Base-by-base conservation (phyloP, 495 filamentous ascomycete genomes). In the Neurospora sp. region DNA sequence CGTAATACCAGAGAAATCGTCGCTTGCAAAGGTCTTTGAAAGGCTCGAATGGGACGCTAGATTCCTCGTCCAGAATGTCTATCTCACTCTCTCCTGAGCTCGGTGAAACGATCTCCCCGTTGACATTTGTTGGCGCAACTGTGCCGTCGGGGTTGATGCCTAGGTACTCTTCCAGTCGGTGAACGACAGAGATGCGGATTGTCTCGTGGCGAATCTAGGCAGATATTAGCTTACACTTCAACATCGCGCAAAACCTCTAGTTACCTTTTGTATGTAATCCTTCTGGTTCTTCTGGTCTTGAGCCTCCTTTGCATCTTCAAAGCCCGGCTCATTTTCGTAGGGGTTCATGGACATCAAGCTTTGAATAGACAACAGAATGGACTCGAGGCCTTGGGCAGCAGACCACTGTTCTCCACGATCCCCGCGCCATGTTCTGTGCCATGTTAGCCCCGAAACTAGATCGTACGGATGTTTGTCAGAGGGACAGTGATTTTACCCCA, bases 311-410 rank as follows among this genome's bases (percentile, higher is more conserved):
- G 90, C 88, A 70, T 91, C 87, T 76, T 98, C 96, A 76, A 92
- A 97, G 10, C 96, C 96, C 21, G 96, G 96, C 78, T 99, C 96
- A 76, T 98, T 97, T 81, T 96, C 93, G 81, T 97, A 99, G 0
- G 96, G 96, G 79, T 98, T 97, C 31, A 89, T 82, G 2, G 94
- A 96, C 91, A 99, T 94, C 37, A 99, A 84, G 78, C 94, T 97
- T 81, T 99, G 96, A 71, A 99, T 98, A 6, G 96, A 98, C 39
- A 98, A 89, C 39, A 99, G 81, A 70, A 98, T 92, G 1, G 96
- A 98, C 80, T 99, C 96, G 5, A 99, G 85, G 21, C 96, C 94
- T 79, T 98, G 96, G 4, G 96, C 96, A 0, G 94, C 92, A 37
- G 94, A 97, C 96, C 96, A 99, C 78, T 97, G 89, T 80, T 99